phyloP scores from a whole-genome alignment of 257 asterid genomes.

The Echites panduratus region DNA sequence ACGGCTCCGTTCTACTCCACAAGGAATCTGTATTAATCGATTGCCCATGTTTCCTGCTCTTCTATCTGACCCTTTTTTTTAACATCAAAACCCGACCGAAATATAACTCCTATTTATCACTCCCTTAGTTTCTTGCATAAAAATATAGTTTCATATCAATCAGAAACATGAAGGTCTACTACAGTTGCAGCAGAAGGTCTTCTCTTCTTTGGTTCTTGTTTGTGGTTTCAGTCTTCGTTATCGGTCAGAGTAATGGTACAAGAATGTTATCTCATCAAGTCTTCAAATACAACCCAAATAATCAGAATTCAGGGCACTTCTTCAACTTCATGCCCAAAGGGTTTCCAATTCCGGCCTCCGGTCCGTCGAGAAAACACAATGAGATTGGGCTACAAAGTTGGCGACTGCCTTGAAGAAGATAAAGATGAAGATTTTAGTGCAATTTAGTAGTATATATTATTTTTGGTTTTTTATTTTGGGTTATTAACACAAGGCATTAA shows the following conservation, averaged over 20 bases:
- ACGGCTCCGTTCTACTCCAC: constrained; percentile 13
- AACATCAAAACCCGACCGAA: constrained; percentile 9
- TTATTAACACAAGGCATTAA: background rate
- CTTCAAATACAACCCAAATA: constrained; percentile 32
- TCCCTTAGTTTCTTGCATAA: background rate
- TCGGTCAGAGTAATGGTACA: constrained; percentile 30
- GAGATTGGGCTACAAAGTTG: constrained; percentile 55
- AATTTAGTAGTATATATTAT: background rate
- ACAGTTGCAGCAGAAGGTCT: constrained; percentile 14
- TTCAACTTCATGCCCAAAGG: constrained; percentile 56
- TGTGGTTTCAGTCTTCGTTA: constrained; percentile 20
- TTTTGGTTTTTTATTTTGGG: background rate
- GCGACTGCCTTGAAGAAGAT: constrained; percentile 38
- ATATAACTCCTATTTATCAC: background rate
- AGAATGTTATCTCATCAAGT: constrained; percentile 27
- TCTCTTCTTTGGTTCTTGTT: constrained; percentile 20
- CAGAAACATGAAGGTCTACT: constrained; percentile 24
- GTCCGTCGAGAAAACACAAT: constrained; percentile 68
- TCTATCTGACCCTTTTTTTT: constrained; percentile 5
- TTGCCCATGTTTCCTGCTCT: constrained; percentile 17
- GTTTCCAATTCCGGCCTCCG: constrained; percentile 54
- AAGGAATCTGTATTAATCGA: constrained; percentile 2
- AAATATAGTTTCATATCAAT: no score
- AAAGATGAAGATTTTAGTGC: background rate
- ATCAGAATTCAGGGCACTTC: constrained; percentile 33